Conservation (phyloP, 1,284 basidiomycete species). For the Exsudoporus floridanus region DNA sequence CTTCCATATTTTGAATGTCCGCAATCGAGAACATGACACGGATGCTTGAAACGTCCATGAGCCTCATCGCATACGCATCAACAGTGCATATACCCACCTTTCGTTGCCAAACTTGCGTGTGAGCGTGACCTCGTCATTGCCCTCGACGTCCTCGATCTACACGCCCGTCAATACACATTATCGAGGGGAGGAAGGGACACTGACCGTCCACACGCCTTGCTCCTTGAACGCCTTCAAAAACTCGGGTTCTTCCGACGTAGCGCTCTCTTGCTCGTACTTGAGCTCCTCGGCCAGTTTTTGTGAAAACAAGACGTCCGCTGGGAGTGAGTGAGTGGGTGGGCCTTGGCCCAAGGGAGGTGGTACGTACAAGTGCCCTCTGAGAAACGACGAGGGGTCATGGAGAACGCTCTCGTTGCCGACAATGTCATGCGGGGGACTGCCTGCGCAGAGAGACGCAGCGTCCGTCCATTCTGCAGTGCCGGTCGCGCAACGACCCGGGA, state of each 20-base stretch:
- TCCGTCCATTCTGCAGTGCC: constrained; percentile 21
- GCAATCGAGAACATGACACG: constrained; percentile 83
- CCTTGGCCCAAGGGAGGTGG: background rate
- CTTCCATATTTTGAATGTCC: constrained; percentile 57
- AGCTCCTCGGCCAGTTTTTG: constrained; percentile 83
- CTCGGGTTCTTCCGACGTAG: constrained; percentile 55
- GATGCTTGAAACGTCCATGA: constrained; percentile 47
- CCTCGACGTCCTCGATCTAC: constrained; percentile 71
- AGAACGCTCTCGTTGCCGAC: constrained; percentile 50
- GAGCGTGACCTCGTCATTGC: constrained; percentile 83
- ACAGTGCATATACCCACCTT: constrained; percentile 51
- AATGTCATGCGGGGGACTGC: constrained; percentile 26
- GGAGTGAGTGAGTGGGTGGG: background rate
- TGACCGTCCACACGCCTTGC: constrained; percentile 75
- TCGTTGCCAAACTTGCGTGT: constrained; percentile 90
- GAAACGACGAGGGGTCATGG: constrained; percentile 50
- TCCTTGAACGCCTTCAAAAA: constrained; percentile 78
- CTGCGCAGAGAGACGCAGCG: constrained; percentile 21
- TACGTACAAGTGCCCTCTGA: constrained; percentile 65
- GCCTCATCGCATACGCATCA: background rate
- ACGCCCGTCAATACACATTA: background rate
- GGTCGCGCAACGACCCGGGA: constrained; percentile 38
- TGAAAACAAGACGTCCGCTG: constrained; percentile 73
- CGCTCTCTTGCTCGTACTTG: constrained; percentile 78
- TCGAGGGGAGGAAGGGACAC: background rate